Base-by-base conservation (phyloP, 164 flowering plant genomes). In the Amborella trichopoda region DNA sequence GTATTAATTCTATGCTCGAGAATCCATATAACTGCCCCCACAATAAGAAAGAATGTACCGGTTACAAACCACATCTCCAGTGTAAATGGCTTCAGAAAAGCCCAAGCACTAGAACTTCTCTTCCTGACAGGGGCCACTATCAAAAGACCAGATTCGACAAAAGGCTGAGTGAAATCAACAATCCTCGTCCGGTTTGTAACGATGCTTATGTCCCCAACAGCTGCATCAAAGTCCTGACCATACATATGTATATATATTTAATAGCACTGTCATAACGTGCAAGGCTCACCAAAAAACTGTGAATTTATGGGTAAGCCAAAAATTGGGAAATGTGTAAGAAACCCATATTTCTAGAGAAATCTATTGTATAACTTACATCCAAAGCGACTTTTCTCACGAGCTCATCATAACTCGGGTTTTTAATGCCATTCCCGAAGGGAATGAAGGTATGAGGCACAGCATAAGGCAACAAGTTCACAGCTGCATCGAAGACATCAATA, bases 91-190 rank as follows among this genome's bases (percentile, higher is more conserved):
- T 69, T 62, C 23, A 83, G 71, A 54, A 90, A 90, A 53, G 94
- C 73, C 98, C 95, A 90, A 23, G 91, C 69, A 53, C 69, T 81
- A 24, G 82, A 70, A 44, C 76, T 70, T 22, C 16, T 43, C 56
- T 65, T 52, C 58, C 56, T 76, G 28, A 85, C 78, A 20, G 91
- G 75, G 61, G 76, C 83, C 50, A 90, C 94, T 14, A 90, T 64
- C 24, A 86, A 77, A 36, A 90, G 84, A 38, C 98, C 98, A 9
- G 98, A 83, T 55, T 71, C 89, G 64, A 73, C 65, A 63, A 20
- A 90, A 45, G 98, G 98, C 61, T 90, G 98, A 2, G 98, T 85
- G 48, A 86, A 90, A 55, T 90, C 98, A 47, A 81, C 95, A 48
- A 81, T 65, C 54, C 62, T 75, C 34, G 94, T 86, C 60, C 98